Evolutionary conservation across 345 rosid genomes (phyloP).

Genomic region (Viola odorata): DNA sequence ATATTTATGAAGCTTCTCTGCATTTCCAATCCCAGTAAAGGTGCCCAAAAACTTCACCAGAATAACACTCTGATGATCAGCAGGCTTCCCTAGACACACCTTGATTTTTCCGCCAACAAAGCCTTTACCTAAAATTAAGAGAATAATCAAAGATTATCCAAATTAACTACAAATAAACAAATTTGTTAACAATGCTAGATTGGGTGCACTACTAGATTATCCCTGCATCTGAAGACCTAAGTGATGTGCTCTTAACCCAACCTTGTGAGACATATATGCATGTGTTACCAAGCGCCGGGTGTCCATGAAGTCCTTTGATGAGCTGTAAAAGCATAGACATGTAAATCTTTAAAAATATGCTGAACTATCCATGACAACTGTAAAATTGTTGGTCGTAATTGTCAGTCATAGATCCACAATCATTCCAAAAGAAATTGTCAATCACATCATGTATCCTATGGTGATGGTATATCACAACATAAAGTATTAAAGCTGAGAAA

Average conservation of each 20-base stretch:
- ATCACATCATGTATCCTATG: neutral
- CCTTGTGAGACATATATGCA: slow-evolving; percentile 50
- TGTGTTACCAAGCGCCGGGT: slow-evolving; percentile 45
- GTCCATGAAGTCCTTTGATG: slow-evolving; percentile 47
- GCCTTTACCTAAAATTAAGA: slow-evolving; percentile 38
- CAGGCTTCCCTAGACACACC: slow-evolving; percentile 48
- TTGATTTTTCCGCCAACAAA: slow-evolving; percentile 43
- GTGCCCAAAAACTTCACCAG: slow-evolving; percentile 46
- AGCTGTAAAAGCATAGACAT: slow-evolving; percentile 21
- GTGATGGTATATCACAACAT: too few relatives aligned
- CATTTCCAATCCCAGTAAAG: slow-evolving; percentile 40
- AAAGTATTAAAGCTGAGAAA: too few relatives aligned
- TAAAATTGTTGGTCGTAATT: too few relatives aligned
- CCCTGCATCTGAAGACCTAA: slow-evolving; percentile 32
- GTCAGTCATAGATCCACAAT: too few relatives aligned
- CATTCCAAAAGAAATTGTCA: neutral
- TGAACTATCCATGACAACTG: too few relatives aligned
- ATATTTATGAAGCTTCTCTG: slow-evolving; percentile 41
- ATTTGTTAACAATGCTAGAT: too few relatives aligned
- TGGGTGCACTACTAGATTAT: too few relatives aligned
- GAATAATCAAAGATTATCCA: neutral
- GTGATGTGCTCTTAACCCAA: slow-evolving; percentile 44
- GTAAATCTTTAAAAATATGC: too few relatives aligned
- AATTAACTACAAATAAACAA: too few relatives aligned
- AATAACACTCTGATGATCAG: slow-evolving; percentile 51